Conservation (phyloP, 805 yeast genomes). For the Yarrowia osloensis region DNA sequence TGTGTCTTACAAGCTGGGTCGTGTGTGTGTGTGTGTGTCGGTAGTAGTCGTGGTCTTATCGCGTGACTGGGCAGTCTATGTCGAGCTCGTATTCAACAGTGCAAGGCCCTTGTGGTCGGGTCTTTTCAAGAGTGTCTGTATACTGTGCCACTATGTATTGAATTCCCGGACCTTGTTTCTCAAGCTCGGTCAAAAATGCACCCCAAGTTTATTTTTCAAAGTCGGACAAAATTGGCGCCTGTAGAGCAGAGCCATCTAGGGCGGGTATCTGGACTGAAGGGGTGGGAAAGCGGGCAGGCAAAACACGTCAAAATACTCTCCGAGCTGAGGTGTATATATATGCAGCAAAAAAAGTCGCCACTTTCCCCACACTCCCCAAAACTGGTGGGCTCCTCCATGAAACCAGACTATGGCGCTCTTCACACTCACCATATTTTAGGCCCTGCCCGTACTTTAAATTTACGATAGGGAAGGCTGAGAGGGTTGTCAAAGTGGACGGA, state of each 20-base stretch:
- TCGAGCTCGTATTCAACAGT: background rate
- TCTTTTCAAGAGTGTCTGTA: background rate
- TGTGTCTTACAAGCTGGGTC: background rate
- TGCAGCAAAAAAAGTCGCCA: background rate
- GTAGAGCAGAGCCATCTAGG: background rate
- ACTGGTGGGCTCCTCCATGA: too few relatives aligned
- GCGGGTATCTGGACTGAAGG: background rate
- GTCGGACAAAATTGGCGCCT: slow-evolving; percentile 15
- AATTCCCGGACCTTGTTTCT: slow-evolving; percentile 15
- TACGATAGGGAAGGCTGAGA: too few relatives aligned
- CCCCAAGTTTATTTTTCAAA: slow-evolving; percentile 19
- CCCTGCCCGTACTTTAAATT: too few relatives aligned
- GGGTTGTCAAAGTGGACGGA: too few relatives aligned
- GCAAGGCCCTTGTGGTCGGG: background rate
- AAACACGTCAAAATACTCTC: background rate
- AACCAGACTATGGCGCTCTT: background rate
- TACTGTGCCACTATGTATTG: background rate
- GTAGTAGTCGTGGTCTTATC: too few relatives aligned
- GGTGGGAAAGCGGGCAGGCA: background rate
- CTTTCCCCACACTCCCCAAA: background rate
- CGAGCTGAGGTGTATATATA: background rate
- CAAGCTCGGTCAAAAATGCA: slow-evolving; percentile 2
- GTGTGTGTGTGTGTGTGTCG: background rate
- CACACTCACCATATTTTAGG: background rate
- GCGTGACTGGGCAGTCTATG: too few relatives aligned